These are phyloP conservation scores for Penicillium sp. DNA, from an alignment of 2,329 filamentous ascomycete genomes.

Conservation along the genomic window DNA sequence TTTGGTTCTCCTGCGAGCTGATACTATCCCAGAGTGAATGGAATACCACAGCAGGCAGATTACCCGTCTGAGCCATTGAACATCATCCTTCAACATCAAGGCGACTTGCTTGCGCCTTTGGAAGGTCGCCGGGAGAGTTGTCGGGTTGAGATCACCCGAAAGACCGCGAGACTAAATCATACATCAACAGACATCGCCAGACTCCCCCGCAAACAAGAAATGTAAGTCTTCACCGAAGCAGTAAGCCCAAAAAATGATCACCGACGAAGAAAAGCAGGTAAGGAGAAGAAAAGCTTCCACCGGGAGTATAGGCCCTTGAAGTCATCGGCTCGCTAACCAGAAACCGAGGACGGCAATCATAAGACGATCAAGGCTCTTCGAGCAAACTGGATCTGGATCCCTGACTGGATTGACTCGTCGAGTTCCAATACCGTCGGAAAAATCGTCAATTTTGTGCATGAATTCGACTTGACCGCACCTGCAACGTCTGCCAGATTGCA, in stretches of 20 bases:
- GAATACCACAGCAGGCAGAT: too few species aligned
- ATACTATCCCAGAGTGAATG: too few species aligned
- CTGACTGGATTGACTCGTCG: conserved; percentile 31
- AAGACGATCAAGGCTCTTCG: conserved; percentile 32
- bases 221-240: neutral
- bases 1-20: too few species aligned
- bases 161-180: neutral
- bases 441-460: conserved; percentile 28
- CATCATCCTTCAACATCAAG: too few species aligned
- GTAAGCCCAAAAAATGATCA: neutral
- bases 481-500: conserved; percentile 20
- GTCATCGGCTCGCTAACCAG: neutral
- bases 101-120: too few species aligned
- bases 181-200: neutral
- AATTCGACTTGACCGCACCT: conserved; percentile 14
- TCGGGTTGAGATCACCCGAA: too few species aligned
- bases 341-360: neutral
- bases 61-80: too few species aligned
- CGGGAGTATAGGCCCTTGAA: too few species aligned
- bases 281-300: too few species aligned
- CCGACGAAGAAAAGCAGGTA: neutral
- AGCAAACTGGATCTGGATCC: conserved; percentile 37
- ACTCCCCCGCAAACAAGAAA: neutral
- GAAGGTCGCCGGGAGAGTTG: too few species aligned
- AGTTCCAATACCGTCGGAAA: conserved; percentile 28